Base-by-base conservation (phyloP, 2,329 filamentous ascomycete species). In the Beauveria bassiana region DNA sequence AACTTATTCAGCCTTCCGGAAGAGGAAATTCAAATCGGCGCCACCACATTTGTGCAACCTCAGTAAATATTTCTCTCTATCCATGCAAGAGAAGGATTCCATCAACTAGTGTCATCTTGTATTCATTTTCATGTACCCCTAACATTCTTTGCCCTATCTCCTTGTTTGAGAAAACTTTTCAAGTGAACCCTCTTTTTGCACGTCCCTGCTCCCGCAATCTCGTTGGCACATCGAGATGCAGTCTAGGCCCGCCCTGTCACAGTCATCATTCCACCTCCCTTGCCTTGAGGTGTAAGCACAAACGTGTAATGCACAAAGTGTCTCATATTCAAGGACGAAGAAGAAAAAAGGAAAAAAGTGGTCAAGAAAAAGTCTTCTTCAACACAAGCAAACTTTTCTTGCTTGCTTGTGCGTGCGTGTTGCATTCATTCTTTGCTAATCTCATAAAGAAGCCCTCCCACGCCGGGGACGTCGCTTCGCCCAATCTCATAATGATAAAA, bases 391-490 rank as follows among this genome's bases (percentile, higher is more conserved):
- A 18, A 24, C n/a, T 50, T 34, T 43, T 20, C 18, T 38, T 26
- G 47, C 47, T 59, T 53, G 47, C 49, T 58, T 50, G 52, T 24
- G 47, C 34, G 26, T 38, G 40, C 45, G 16, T 51, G 16, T 61
- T 31, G 12, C 40, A 54, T 61, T 61, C 42, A 61, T 61, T 61
- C 50, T 61, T 16, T 52, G 42, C 58, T 61, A 47, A 20, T 54
- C 34, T 59, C 47, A 51, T 59, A 34, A 51, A 51, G 26, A 42
- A 43, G 42, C 28, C 49, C n/a, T 60, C 42, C 54, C 58, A 14
- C 50, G 43, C 58, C 50, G 31, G 58, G 38, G 46, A 53, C 34
- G 24, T 40, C 40, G 31, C 31, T 22, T 38, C 18, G 24, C 49
- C 50, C 58, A 54, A 54, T 40, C 38, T 54, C 58, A 40, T 54